Percentiles rank a stretch among this genome's conserved stretches.
These are phyloP conservation scores for Rosa rugosa DNA, from an alignment of 306 rosid genomes.

Conservation along the genomic window DNA sequence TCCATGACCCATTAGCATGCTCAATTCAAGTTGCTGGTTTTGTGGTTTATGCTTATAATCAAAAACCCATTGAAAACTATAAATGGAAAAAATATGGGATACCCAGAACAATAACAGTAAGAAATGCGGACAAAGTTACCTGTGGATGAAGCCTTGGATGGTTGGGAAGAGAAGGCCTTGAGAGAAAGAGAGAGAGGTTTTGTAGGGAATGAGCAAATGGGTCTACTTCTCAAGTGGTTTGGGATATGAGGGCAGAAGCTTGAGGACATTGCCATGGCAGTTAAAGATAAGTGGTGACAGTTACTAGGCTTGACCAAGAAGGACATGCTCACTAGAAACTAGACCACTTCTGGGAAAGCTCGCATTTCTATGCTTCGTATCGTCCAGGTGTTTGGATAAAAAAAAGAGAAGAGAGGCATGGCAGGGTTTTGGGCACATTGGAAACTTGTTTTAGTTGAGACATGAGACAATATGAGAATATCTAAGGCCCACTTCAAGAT, in stretches of 20 bases:
- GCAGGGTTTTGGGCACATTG: slow-evolving; percentile 5
- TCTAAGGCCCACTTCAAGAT: no score
- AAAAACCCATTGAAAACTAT: neutral
- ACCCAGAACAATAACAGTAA: neutral
- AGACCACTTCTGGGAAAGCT: slow-evolving; percentile 8
- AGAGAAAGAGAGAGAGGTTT: slow-evolving; percentile 33
- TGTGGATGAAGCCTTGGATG: slow-evolving; percentile 41
- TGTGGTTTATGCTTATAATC: neutral
- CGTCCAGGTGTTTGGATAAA: slow-evolving; percentile 33
- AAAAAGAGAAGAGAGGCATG: neutral
- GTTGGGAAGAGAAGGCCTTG: slow-evolving; percentile 45
- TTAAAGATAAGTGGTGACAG: slow-evolving; percentile 39
- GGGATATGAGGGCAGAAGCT: slow-evolving; percentile 55
- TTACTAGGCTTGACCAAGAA: slow-evolving; percentile 30
- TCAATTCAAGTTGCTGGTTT: slow-evolving; percentile 1
- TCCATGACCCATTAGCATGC: slow-evolving; percentile 2
- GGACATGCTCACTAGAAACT: slow-evolving; percentile 12
- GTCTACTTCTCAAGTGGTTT: slow-evolving; percentile 34
- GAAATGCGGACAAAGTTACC: slow-evolving; percentile 18
- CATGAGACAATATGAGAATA: no score
- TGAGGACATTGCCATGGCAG: slow-evolving; percentile 63
- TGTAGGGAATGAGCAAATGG: slow-evolving; percentile 23
- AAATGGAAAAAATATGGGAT: neutral
- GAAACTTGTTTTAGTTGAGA: neutral
- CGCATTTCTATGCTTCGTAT: slow-evolving; percentile 27